A percentile compares a stretch with the other conserved stretches of the same genome.
Evolutionary conservation across 306 rosid species (phyloP).

Genomic region (Argentina anserina): DNA sequence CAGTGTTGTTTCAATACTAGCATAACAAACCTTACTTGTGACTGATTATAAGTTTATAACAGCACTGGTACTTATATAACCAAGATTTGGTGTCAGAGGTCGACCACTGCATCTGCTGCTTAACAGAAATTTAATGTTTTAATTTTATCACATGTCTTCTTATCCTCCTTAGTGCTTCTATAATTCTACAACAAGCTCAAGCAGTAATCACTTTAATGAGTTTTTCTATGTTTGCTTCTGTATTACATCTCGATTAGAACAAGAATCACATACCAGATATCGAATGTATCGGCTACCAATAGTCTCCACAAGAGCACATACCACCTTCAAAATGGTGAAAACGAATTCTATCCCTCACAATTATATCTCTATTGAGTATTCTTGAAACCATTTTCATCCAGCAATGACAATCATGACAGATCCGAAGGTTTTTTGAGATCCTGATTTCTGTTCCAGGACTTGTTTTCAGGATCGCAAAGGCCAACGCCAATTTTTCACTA

Average conservation of each 20-base stretch:
- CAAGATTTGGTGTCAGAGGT: neutral
- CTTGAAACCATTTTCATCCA: slow-evolving; percentile 49
- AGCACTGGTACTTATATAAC: neutral
- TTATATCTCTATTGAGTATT: slow-evolving; percentile 48
- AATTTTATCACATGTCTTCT: neutral
- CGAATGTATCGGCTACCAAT: slow-evolving; percentile 41
- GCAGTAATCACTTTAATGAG: neutral
- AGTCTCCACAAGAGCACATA: slow-evolving; percentile 62
- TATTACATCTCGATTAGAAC: neutral
- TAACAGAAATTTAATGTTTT: neutral
- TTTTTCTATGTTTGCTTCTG: neutral
- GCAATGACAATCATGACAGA: slow-evolving; percentile 45
- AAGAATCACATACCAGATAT: neutral
- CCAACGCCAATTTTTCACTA: slow-evolving; percentile 75
- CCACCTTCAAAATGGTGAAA: slow-evolving; percentile 71
- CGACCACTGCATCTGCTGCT: neutral
- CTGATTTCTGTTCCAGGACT: slow-evolving; percentile 60
- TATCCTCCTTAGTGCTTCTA: neutral
- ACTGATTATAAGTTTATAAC: neutral
- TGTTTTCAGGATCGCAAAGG: slow-evolving; percentile 54
- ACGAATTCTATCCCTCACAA: slow-evolving; percentile 71
- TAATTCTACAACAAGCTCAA: neutral
- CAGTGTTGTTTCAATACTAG: neutral
- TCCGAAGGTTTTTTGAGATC: slow-evolving; percentile 52
- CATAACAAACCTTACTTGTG: neutral